Evolutionary conservation across 352 stramenopile genomes (phyloP), one percentile per base, ranked within the genome.

Genomic region (Globisporangium spiculum): DNA sequence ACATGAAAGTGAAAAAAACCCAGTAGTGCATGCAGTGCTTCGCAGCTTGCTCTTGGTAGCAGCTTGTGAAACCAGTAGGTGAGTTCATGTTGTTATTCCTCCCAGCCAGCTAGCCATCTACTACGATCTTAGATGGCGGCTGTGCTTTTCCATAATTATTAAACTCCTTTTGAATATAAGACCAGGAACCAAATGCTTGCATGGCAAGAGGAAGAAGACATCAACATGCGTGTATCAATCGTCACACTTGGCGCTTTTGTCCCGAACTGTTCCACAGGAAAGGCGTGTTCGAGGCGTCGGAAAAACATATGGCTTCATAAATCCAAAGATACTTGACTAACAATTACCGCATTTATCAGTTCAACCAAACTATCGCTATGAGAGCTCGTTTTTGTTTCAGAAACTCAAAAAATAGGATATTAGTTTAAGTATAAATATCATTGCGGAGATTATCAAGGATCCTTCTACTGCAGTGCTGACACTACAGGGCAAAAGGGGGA

Each of bases 121-220:
- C 30, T 30, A 27, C 8, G 1, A 8, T 32, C 54, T 8, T 8
- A 30, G 55, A 30, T 46, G 27, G 26, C 3, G 18, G 54, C 5
- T 12, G 27, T 9, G 27, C 54, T 60, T 34, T n/a, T 60, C 36
- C 55, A 27, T 60, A 60, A 60, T 41, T 60, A 60, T 60, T 32
- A 60, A 41, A 44, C 41, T 61, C 44, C 46, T 61, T 60, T 61
- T 46, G 27, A 61, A 61, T 61, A 26, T 38, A 20, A 60, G 16
- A 32, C 30, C 54, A 24, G 16, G 22, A n/a, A 41, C 8, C 26
- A 30, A 27, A 9, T 27, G 10, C 14, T 58, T 6, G 24, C 53
- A 58, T 36, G 24, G 2, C 16, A 22, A n/a, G 6, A 4, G 41
- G 18, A 20, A 48, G 14, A 20, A 48, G 4, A 18, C 16, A 20